Evolutionary conservation across 2,329 filamentous ascomycete species (phyloP).

Genomic region (Aspergillus caelatus): DNA sequence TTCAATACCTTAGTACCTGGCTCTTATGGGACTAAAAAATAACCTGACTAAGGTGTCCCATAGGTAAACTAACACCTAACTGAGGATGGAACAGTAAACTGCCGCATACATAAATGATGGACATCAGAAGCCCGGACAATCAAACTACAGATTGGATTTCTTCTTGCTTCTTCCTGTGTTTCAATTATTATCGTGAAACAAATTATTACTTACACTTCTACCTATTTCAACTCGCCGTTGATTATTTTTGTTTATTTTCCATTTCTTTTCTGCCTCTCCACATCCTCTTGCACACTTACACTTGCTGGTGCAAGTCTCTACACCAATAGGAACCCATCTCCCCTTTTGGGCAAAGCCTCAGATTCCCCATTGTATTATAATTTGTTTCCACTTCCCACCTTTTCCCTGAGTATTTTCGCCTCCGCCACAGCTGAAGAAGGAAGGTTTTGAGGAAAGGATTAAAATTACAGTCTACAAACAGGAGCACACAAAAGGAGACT

Average conservation of each 20-base stretch:
- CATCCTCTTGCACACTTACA: background rate
- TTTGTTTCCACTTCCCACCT: slow-evolving; percentile 17
- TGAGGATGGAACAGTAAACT: background rate
- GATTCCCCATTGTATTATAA: slow-evolving; percentile 15
- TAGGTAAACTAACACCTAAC: background rate
- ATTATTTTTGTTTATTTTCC: background rate
- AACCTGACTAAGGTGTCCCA: background rate
- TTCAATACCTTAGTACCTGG: slow-evolving; percentile 1
- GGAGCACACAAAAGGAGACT: slow-evolving; percentile 4
- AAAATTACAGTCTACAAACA: slow-evolving; percentile 3
- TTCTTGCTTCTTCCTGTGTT: slow-evolving; percentile 1
- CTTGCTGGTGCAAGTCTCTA: slow-evolving; percentile 1
- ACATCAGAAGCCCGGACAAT: slow-evolving; percentile 1
- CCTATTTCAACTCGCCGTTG: background rate
- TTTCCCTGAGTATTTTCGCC: slow-evolving; percentile 13
- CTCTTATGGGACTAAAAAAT: background rate
- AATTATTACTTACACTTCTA: background rate
- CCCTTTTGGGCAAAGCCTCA: slow-evolving; percentile 21
- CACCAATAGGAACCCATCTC: slow-evolving; percentile 14
- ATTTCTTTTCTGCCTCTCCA: background rate
- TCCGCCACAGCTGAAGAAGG: slow-evolving; percentile 18
- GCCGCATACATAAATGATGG: slow-evolving; percentile 7
- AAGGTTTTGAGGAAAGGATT: background rate
- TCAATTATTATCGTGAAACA: slow-evolving; percentile 5
- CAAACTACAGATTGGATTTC: slow-evolving; percentile 2